Base-by-base conservation (phyloP, 2,329 filamentous ascomycete species). In the Fusarium sterilihyphosum region DNA sequence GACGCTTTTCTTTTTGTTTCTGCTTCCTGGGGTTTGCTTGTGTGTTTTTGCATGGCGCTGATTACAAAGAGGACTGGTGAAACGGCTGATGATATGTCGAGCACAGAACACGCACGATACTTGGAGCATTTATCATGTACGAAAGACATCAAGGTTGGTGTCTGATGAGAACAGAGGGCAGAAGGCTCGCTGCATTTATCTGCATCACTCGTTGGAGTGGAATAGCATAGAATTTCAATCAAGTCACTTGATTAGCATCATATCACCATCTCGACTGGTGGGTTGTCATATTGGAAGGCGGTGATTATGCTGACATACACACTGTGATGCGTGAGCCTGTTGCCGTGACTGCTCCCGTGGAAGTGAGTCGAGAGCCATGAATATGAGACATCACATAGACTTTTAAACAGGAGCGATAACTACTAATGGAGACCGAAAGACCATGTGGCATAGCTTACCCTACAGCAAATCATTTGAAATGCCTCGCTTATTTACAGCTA, bases 11-110 rank as follows among this genome's bases (percentile, higher is more conserved):
- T 38, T 57, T 47, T n/a, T 41, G 44, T 35, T 46, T 46, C 26
- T 24, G 61, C 49, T 60, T 54, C 60, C 60, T 35, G 59, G 60
- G 66, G 35, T 40, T 65, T 67, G 40, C 40, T 65, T 73, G 24
- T 66, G 38, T 52, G 35, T 72, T 65, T 64, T 73, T 74, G 75
- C 75, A 77, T 77, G 73, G 75, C 75, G 75, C 71, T 67, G 65
- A 75, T 60, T 68, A 66, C 65, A 69, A 73, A 73, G 70, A 72
- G 69, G 67, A 67, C 37, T 65, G 68, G 71, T 74, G 64, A 61
- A 68, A 70, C 35, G 67, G 67, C 49, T 71, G 65, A 62, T 67
- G 64, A 70, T 60, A 70, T 50, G 50, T 67, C 54, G 50, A 60
- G 71, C 58, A 65, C 62, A 67, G 62, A 72, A 54, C 67, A 62